Evolutionary conservation across 306 rosid species (phyloP), one percentile per base, ranked within the genome.

Genomic region (Cucurbita ficifolia): DNA sequence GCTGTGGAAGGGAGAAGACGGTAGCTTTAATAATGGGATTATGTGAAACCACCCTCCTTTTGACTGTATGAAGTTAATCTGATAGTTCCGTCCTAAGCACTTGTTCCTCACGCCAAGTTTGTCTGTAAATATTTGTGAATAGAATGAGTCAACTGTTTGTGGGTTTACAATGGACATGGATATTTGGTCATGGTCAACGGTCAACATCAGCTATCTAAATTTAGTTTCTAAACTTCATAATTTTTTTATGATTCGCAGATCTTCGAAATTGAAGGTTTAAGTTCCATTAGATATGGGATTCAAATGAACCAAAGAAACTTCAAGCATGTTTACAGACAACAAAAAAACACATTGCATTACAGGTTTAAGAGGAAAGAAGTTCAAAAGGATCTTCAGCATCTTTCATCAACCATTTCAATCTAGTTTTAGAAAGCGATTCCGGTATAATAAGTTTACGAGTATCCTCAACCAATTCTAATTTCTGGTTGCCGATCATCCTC

Each of bases 361-460:
- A 60, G 22, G 16, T 24, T 5, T 14, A 12, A 24, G 0, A 29
- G 40, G 18, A 58, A 35, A 58, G 40, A 58, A 58, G 17, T 13
- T 58, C 64, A 40, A 24, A 38, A 18, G n/a, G 53, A 67, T 38
- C 64, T 18, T 22, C 36, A n/a, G 38, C 64, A 54, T 54, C 79
- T 68, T 76, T 76, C 57, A 76, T 68, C 1, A 76, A 33, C 33
- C 57, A 76, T 78, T 60, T 72, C 19, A 19, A 42, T 61, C 52
- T 72, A 18, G 56, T 10, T 60, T 67, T 68, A 16, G 79, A 39
- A n/a, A 68, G 74, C 46, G 24, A 8, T 48, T 39, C 79, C 22
- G 53, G 72, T 62, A 68, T 45, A 4, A 24, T 16, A 43, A 29
- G 48, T n/a, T 19, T 55, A 11, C 70, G 51, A 68, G 70, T 16